Percentiles rank a stretch among this genome's conserved stretches.
Evolutionary conservation across 768 basidiomycete genomes (phyloP).

Genomic region (Boletus bicolor): DNA sequence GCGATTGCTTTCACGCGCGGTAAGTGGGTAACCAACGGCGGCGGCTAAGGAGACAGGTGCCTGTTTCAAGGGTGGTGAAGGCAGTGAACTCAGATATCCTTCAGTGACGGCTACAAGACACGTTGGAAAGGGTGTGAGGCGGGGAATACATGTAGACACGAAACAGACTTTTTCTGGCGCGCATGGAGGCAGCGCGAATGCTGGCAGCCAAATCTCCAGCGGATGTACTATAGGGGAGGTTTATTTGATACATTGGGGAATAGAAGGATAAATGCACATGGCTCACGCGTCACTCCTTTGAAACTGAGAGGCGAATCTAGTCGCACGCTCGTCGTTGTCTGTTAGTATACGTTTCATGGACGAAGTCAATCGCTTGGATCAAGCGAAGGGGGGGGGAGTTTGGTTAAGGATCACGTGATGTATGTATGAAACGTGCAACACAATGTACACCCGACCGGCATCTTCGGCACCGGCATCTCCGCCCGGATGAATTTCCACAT

Average conservation of each 20-base stretch:
- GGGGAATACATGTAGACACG: slow-evolving; percentile 14
- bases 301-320: slow-evolving; percentile 21
- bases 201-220: slow-evolving; percentile 50
- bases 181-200: slow-evolving; percentile 55
- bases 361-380: neutral
- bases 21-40: slow-evolving; percentile 41
- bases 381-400: too few relatives aligned
- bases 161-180: slow-evolving; percentile 58
- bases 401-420: neutral
- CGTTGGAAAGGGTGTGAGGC: slow-evolving; percentile 28
- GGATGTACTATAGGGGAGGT: slow-evolving; percentile 31
- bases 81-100: slow-evolving; percentile 52
- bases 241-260: slow-evolving; percentile 15
- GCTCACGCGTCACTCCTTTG: slow-evolving; percentile 27
- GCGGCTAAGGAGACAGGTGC: slow-evolving; percentile 20
- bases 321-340: slow-evolving; percentile 27
- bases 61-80: slow-evolving; percentile 31
- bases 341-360: slow-evolving; percentile 37
- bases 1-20: slow-evolving; percentile 55
- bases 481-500: slow-evolving; percentile 4
- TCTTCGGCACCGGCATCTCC: slow-evolving; percentile 10
- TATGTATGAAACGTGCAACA: neutral
- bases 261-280: slow-evolving; percentile 8
- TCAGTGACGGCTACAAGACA: slow-evolving; percentile 51
- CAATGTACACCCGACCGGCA: slow-evolving; percentile 9